A percentile compares a stretch with the other conserved stretches of the same genome.
phyloP scores from a whole-genome alignment of 140 eudicot genomes.

The Ambrosia hybrid region DNA sequence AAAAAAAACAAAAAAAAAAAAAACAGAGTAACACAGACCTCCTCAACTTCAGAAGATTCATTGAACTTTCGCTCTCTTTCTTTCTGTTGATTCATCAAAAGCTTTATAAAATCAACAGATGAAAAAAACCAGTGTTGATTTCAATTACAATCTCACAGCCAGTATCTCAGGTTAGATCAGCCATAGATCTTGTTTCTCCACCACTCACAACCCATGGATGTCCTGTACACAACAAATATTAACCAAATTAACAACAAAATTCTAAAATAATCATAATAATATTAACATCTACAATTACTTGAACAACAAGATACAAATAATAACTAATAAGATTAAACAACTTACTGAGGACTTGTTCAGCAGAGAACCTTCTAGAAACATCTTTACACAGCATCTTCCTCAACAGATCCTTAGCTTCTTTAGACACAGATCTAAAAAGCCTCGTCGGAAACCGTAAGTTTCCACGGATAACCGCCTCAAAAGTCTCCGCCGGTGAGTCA shows the following conservation, averaged over 20 bases:
- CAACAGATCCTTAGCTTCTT: conserved; percentile 80
- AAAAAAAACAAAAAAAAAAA: background rate
- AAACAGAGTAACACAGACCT: background rate
- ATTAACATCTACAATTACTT: background rate
- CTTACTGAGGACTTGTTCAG: conserved; percentile 87
- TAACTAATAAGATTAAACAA: background rate
- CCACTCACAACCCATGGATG: conserved; percentile 68
- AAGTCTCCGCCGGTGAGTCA: conserved; percentile 60
- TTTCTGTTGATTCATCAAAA: conserved; percentile 36
- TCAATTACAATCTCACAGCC: background rate
- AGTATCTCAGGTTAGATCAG: conserved; percentile 37
- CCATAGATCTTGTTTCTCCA: conserved; percentile 50
- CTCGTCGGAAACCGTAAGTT: conserved; percentile 75
- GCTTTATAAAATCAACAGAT: conserved; percentile 40
- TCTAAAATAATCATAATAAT: too few species aligned
- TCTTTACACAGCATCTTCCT: conserved; percentile 88
- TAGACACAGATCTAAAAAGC: conserved; percentile 62
- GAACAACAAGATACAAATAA: background rate
- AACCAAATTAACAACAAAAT: background rate
- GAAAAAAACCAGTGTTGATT: conserved; percentile 35
- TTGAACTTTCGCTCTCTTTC: conserved; percentile 39
- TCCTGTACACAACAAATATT: conserved; percentile 42
- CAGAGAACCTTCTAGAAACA: conserved; percentile 68
- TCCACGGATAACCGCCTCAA: conserved; percentile 69
- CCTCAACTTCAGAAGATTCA: conserved; percentile 40